These are phyloP conservation scores for Calendula officinalis DNA, from an alignment of 129 eudicot species.

Conservation along the genomic window DNA sequence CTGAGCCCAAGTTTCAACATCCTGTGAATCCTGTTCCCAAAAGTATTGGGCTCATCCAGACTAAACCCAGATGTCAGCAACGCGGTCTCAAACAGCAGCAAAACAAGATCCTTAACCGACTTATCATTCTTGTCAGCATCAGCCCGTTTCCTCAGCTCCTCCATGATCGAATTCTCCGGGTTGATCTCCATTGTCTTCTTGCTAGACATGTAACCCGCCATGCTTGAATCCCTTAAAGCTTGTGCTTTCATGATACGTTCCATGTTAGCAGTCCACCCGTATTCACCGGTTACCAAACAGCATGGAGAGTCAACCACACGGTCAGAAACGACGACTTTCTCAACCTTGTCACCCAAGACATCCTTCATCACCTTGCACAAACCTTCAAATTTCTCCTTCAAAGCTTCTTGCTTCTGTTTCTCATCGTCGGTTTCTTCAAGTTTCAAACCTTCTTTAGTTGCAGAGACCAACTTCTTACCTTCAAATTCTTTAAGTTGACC, in stretches of 20 bases:
- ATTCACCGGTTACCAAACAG: constrained; percentile 81
- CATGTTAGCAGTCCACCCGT: constrained; percentile 43
- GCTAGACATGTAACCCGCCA: constrained; percentile 27
- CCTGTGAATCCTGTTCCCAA: constrained; percentile 35
- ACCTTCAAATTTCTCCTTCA: constrained; percentile 59
- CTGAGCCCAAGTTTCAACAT: constrained; percentile 82
- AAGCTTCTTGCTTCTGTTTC: constrained; percentile 36
- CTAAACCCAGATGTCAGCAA: constrained; percentile 79
- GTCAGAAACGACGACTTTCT: constrained; percentile 34
- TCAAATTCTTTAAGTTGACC: constrained; percentile 47
- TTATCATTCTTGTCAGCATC: constrained; percentile 83
- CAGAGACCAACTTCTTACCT: constrained; percentile 48
- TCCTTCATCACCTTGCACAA: constrained; percentile 80
- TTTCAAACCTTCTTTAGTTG: constrained; percentile 45
- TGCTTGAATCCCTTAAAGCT: constrained; percentile 25
- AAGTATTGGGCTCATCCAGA: constrained; percentile 86
- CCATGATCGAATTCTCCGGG: constrained; percentile 80
- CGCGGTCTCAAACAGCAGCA: constrained; percentile 72
- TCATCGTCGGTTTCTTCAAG: constrained; percentile 46
- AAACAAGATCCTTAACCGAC: constrained; percentile 72
- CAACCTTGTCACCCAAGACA: constrained; percentile 66
- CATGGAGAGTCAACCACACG: constrained; percentile 88
- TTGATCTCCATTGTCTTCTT: constrained; percentile 78
- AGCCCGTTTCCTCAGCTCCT: constrained; percentile 81
- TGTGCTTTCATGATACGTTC: constrained; percentile 29